phyloP scores from a whole-genome alignment of 2,329 filamentous ascomycete genomes.

The Xylariaceae sp. region DNA sequence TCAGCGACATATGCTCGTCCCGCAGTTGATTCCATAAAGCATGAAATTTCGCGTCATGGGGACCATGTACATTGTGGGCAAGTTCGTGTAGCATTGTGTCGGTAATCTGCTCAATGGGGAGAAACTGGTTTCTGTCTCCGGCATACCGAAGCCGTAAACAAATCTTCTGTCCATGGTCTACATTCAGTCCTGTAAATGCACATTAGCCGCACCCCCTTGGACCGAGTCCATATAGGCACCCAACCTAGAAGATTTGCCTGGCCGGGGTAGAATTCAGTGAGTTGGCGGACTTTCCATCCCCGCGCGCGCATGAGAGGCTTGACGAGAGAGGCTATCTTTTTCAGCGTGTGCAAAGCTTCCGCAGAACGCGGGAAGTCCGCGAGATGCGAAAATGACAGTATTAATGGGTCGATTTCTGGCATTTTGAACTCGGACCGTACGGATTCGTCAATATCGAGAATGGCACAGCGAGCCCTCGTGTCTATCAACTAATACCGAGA shows the following conservation, averaged over 20 bases:
- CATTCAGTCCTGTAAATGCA: constrained; percentile 61
- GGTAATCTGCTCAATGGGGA: constrained; percentile 73
- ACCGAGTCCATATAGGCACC: constrained; percentile 4
- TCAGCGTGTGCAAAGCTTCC: constrained; percentile 59
- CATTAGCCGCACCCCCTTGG: background rate
- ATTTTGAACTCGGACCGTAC: constrained; percentile 27
- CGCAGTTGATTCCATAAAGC: constrained; percentile 85
- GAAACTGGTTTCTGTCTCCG: constrained; percentile 68
- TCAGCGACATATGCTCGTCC: constrained; percentile 73
- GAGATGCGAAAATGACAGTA: constrained; percentile 49
- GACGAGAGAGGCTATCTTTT: constrained; percentile 79
- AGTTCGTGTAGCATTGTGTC: constrained; percentile 96
- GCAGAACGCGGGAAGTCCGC: constrained; percentile 42
- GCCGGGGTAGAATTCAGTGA: constrained; percentile 81
- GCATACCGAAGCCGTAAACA: constrained; percentile 76
- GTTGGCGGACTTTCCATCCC: constrained; percentile 70
- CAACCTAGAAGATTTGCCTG: constrained; percentile 68
- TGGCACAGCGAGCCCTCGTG: background rate
- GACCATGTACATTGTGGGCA: constrained; percentile 78
- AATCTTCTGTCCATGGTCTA: constrained; percentile 72
- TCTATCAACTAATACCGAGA: background rate
- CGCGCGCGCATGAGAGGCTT: constrained; percentile 93
- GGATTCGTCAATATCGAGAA: background rate
- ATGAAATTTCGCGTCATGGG: constrained; percentile 79
- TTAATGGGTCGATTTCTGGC: constrained; percentile 43